Evolutionary conservation across 1,284 basidiomycete genomes (phyloP).

Genomic region (Anthracocystis setariae): DNA sequence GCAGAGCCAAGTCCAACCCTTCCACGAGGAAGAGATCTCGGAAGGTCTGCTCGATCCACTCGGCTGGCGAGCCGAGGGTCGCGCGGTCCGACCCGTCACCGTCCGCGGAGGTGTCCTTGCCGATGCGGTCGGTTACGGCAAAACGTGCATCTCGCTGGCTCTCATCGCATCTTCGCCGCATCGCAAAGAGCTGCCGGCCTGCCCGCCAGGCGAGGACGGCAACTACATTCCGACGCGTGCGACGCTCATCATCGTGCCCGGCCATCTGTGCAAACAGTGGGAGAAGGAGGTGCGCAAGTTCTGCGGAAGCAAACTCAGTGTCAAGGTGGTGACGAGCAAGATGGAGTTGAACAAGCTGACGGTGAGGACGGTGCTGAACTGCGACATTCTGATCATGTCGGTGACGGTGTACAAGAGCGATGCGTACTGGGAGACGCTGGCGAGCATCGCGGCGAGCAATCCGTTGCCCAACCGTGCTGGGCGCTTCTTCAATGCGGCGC

Average conservation of each 20-base stretch:
- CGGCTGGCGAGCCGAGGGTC: slow-evolving; percentile 91
- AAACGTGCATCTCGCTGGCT: slow-evolving; percentile 92
- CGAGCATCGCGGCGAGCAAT: slow-evolving; percentile 47
- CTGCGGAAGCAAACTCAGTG: slow-evolving; percentile 74
- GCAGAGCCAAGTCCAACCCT: slow-evolving; percentile 71
- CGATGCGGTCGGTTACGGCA: slow-evolving; percentile 95
- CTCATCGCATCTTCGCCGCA: slow-evolving; percentile 69
- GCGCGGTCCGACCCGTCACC: slow-evolving; percentile 79
- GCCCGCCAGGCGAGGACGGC: slow-evolving; percentile 75
- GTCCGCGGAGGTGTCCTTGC: slow-evolving; percentile 91
- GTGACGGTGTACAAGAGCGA: slow-evolving; percentile 79
- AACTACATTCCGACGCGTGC: slow-evolving; percentile 81
- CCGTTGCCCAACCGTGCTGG: slow-evolving; percentile 49
- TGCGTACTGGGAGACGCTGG: slow-evolving; percentile 58
- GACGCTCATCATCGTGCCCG: slow-evolving; percentile 86
- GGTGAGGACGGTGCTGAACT: slow-evolving; percentile 80
- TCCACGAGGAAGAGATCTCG: slow-evolving; percentile 91
- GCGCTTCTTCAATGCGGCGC: slow-evolving; percentile 57
- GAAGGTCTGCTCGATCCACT: slow-evolving; percentile 85
- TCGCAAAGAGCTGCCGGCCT: slow-evolving; percentile 22
- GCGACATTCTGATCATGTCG: slow-evolving; percentile 87
- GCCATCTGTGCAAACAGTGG: slow-evolving; percentile 91
- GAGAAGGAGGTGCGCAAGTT: slow-evolving; percentile 86
- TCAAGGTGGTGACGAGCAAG: slow-evolving; percentile 78
- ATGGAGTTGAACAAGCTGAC: slow-evolving; percentile 78